These are phyloP conservation scores for Ascoidea rubescens DNA, from an alignment of 805 yeast species.

Conservation along the genomic window DNA sequence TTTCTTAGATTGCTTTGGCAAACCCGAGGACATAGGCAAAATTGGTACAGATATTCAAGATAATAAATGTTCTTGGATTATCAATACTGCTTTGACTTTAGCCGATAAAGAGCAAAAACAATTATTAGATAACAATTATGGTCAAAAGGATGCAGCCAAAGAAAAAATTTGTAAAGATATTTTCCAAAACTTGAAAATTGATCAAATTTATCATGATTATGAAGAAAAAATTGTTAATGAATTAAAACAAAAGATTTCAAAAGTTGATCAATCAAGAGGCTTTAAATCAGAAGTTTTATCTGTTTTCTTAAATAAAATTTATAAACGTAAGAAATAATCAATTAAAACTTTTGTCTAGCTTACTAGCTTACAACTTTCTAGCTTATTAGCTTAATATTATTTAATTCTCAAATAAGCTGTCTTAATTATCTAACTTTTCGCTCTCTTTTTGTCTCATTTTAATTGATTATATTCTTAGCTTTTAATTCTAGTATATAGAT, in stretches of 20 bases:
- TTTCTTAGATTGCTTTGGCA: conserved; percentile 91
- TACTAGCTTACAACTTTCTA: too few relatives aligned
- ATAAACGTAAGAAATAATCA: conserved; percentile 76
- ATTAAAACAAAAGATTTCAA: conserved; percentile 48
- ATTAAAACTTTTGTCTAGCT: too few relatives aligned
- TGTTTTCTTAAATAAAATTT: conserved; percentile 76
- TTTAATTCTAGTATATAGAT: too few relatives aligned
- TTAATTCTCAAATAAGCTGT: too few relatives aligned
- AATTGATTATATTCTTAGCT: neutral
- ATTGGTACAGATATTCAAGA: conserved; percentile 98
- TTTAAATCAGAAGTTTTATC: conserved; percentile 79
- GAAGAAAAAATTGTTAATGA: conserved; percentile 67
- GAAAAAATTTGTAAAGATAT: conserved; percentile 64
- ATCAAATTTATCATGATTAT: conserved; percentile 57
- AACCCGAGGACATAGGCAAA: conserved; percentile 94
- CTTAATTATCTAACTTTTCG: too few relatives aligned
- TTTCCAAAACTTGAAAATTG: conserved; percentile 62
- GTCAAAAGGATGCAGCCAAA: conserved; percentile 52
- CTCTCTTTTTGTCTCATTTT: too few relatives aligned
- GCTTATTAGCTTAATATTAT: too few relatives aligned
- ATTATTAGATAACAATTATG: conserved; percentile 78
- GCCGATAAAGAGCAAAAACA: conserved; percentile 73
- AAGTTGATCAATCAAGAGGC: conserved; percentile 84
- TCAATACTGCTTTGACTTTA: conserved; percentile 79
- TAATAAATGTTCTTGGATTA: conserved; percentile 96